A percentile compares a stretch with the other conserved stretches of the same genome.
Conservation (phyloP, 805 yeast species). For the Saccharomyces eubayanus region DNA sequence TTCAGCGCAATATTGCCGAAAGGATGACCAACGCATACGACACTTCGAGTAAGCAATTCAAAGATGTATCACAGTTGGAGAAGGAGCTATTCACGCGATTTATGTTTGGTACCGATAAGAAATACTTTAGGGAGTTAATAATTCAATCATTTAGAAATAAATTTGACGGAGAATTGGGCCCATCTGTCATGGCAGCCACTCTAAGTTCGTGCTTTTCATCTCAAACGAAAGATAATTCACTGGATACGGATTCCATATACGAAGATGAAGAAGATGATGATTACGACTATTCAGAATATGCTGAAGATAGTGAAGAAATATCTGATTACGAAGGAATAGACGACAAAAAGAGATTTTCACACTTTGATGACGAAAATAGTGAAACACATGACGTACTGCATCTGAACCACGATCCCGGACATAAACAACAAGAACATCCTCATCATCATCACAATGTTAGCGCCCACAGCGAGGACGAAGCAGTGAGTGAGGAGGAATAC, state of each 20-base stretch:
- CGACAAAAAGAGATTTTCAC: constrained; percentile 10
- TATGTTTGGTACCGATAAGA: constrained; percentile 26
- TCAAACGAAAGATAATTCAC: background rate
- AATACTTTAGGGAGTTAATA: constrained; percentile 22
- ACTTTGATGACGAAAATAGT: constrained; percentile 5
- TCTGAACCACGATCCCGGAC: constrained; percentile 1
- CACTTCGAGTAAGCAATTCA: constrained; percentile 20
- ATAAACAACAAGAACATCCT: constrained; percentile 6
- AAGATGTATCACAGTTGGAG: constrained; percentile 23
- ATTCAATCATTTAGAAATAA: constrained; percentile 25
- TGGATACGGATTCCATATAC: constrained; percentile 4
- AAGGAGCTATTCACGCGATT: constrained; percentile 27
- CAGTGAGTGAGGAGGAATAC: background rate
- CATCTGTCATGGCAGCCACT: constrained; percentile 6
- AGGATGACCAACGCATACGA: constrained; percentile 28
- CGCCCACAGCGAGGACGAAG: background rate
- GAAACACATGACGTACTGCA: constrained; percentile 2
- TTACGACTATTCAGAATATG: constrained; percentile 26
- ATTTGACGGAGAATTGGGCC: constrained; percentile 17
- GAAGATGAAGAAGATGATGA: constrained; percentile 16
- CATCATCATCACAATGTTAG: constrained; percentile 6
- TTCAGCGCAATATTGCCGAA: constrained; percentile 28
- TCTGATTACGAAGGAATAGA: constrained; percentile 21
- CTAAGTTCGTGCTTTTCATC: background rate
- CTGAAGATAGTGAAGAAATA: constrained; percentile 16